Conservation (phyloP, 257 asterid genomes). For the Nicotiana undulata region DNA sequence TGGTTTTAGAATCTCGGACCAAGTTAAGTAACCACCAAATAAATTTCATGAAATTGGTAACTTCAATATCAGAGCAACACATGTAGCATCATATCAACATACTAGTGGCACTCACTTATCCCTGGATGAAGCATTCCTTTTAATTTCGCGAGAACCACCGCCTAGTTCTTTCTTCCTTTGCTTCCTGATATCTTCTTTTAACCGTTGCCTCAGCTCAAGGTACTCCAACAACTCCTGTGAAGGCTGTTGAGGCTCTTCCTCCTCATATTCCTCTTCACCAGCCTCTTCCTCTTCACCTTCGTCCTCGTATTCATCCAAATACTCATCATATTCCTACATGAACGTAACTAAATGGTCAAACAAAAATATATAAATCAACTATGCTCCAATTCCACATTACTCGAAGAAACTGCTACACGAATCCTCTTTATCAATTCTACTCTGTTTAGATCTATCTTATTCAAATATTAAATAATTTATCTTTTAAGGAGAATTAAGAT, state of each 20-base stretch:
- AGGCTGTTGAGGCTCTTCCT: slow-evolving; percentile 51
- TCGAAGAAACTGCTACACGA: neutral
- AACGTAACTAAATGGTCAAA: neutral
- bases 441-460: neutral
- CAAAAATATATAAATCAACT: neutral
- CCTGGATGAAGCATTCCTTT: slow-evolving; percentile 19
- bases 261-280: slow-evolving; percentile 40
- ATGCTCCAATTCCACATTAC: neutral
- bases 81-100: neutral
- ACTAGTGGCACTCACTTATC: slow-evolving; percentile 56
- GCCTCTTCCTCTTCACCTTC: slow-evolving; percentile 51
- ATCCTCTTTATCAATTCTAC: neutral
- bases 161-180: slow-evolving; percentile 65
- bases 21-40: neutral
- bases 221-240: slow-evolving; percentile 69
- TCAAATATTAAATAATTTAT: neutral
- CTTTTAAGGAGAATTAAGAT: neutral
- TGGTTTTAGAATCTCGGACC: neutral
- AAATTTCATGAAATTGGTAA: neutral
- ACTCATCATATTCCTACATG: slow-evolving; percentile 55
- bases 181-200: slow-evolving; percentile 61
- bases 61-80: neutral
- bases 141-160: slow-evolving; percentile 40
- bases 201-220: slow-evolving; percentile 55
- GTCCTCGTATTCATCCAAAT: slow-evolving; percentile 32